Percentiles rank a stretch among this genome's conserved stretches.
Conservation (phyloP, 108 stramenopile genomes). For the Schizochytrium sp. region DNA sequence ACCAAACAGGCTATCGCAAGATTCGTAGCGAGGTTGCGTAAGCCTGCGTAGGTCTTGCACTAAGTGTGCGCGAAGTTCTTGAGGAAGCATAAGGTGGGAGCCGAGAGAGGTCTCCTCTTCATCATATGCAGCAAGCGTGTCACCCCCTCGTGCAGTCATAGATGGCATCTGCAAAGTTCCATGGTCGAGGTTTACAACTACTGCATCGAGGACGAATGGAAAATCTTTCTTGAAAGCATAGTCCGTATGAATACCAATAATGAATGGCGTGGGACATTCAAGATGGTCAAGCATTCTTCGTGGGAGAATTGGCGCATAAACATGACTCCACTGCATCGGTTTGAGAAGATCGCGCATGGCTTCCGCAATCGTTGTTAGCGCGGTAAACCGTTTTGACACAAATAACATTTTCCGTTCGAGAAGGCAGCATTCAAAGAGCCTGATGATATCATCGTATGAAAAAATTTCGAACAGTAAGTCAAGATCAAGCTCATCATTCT, state of each 20-base stretch:
- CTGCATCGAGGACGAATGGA: slow-evolving; percentile 43
- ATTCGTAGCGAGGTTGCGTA: background rate
- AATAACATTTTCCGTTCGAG: slow-evolving; percentile 43
- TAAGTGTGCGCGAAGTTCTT: background rate
- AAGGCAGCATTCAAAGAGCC: slow-evolving; percentile 59
- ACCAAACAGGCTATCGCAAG: slow-evolving; percentile 10
- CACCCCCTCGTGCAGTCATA: slow-evolving; percentile 39
- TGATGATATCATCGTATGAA: slow-evolving; percentile 30
- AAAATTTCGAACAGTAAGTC: slow-evolving; percentile 33
- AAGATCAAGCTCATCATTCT: background rate
- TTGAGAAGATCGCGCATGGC: slow-evolving; percentile 41
- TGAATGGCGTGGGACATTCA: slow-evolving; percentile 28
- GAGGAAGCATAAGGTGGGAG: background rate
- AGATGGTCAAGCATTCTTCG: slow-evolving; percentile 59
- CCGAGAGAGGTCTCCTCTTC: background rate
- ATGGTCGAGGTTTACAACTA: slow-evolving; percentile 55
- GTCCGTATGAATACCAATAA: slow-evolving; percentile 22
- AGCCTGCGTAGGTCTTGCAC: slow-evolving; percentile 12
- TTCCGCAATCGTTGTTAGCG: slow-evolving; percentile 27
- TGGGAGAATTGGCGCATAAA: slow-evolving; percentile 63
- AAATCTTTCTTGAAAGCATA: slow-evolving; percentile 58
- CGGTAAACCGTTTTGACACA: slow-evolving; percentile 24
- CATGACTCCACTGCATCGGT: slow-evolving; percentile 61
- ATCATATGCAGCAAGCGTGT: slow-evolving; percentile 28
- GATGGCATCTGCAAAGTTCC: slow-evolving; percentile 35